phyloP scores from a whole-genome alignment of 768 basidiomycete species.

The Mycena indigotica region DNA sequence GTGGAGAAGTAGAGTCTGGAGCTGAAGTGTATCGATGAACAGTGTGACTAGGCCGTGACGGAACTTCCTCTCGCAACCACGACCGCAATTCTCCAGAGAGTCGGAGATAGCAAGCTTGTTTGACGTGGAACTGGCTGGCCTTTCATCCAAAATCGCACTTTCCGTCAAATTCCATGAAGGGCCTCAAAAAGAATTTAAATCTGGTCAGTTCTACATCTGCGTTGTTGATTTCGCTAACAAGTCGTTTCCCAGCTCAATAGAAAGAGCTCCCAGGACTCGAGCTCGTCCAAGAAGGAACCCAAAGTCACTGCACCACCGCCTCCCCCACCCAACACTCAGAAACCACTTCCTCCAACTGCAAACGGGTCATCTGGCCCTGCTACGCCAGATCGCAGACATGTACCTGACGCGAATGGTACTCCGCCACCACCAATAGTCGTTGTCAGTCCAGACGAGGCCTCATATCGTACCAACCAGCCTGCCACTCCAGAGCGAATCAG shows the following conservation, averaged over 20 bases:
- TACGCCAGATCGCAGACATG: constrained; percentile 63
- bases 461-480: constrained; percentile 43
- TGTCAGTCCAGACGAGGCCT: constrained; percentile 72
- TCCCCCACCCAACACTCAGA: constrained; percentile 65
- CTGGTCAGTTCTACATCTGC: constrained; percentile 30
- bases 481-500: constrained; percentile 52
- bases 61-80: too few relatives aligned
- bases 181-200: constrained; percentile 82
- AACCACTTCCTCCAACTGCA: constrained; percentile 59
- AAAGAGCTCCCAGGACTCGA: constrained; percentile 67
- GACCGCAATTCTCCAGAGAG: too few relatives aligned
- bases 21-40: too few relatives aligned
- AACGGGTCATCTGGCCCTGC: constrained; percentile 43
- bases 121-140: too few relatives aligned
- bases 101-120: too few relatives aligned
- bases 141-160: too few relatives aligned
- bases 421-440: constrained; percentile 84
- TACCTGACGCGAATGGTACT: constrained; percentile 41
- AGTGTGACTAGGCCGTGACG: too few relatives aligned
- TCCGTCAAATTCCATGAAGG: too few relatives aligned
- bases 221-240: constrained; percentile 26
- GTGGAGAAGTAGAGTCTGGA: too few relatives aligned
- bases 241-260: constrained; percentile 54
- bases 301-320: constrained; percentile 56
- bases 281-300: constrained; percentile 70